Base-by-base conservation (phyloP, 2,329 filamentous ascomycete species). In the Trichocomaceae sp. region DNA sequence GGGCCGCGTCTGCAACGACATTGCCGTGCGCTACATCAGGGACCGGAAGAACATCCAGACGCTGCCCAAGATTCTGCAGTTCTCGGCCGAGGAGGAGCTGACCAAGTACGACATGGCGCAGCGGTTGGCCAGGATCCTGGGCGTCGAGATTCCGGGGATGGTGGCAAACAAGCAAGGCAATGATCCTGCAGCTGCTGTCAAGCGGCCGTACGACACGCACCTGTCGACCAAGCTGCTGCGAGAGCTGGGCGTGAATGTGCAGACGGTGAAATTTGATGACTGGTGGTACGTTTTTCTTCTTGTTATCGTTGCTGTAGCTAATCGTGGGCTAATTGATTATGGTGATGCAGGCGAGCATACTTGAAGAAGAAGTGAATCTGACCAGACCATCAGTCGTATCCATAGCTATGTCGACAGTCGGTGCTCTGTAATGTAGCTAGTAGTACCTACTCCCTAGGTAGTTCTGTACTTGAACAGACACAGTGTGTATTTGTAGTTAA, bases 21-120 rank as follows among this genome's bases (percentile, higher is more conserved):
- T 93, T 47, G 82, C 87, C 1, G 77, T 77, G 58, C 84, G 87
- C 64, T 93, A 91, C 64, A 75, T 86, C 52, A 70, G 64, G 65
- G 66, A 70, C 49, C 71, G 75, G 12, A 72, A 74, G 39, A 75
- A 80, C 37, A 73, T 77, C 50, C 68, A 75, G 10, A 66, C 74
- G 15, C 72, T 95, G 39, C 90, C 90, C 0, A 74, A 67, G 26
- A 81, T 90, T 44, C 77, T 96, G 17, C 90, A 96, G 53, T 95
- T 95, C 72, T 88, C 86, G 2, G 90, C 88, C 46, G 89, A 96
- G 71, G 88, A 95, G 62, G 82, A 79, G 60, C 87, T 85, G 77
- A 96, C 90, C 47, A 96, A 96, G 75, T 95, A 91, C 69, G 84
- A 92, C 69, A 95, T 96, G 54, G 91, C 88, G 68, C 75, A 88